These are phyloP conservation scores for Cokeromyces recurvatus DNA, from an alignment of 371 early-diverging fungal genomes.

Conservation along the genomic window DNA sequence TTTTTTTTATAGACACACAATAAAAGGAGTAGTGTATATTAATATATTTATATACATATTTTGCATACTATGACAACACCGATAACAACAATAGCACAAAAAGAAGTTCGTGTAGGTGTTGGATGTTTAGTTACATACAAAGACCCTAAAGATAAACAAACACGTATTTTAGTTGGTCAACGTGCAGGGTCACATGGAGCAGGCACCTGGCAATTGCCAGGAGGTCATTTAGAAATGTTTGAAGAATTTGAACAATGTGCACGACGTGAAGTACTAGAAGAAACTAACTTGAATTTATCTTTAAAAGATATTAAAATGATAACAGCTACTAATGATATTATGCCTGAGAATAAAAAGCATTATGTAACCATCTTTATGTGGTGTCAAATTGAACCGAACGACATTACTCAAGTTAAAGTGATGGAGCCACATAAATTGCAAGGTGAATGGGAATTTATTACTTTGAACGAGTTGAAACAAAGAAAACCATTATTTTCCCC, in stretches of 20 bases:
- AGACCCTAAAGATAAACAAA: constrained; percentile 16
- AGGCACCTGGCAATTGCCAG: constrained; percentile 59
- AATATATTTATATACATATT: no score
- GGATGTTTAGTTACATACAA: constrained; percentile 37
- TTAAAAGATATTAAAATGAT: constrained; percentile 28
- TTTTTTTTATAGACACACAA: no score
- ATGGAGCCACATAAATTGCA: constrained; percentile 62
- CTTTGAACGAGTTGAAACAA: constrained; percentile 31
- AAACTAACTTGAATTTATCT: constrained; percentile 46
- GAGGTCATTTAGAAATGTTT: constrained; percentile 61
- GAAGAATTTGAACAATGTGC: constrained; percentile 63
- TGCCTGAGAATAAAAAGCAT: constrained; percentile 49
- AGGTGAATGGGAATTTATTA: constrained; percentile 54
- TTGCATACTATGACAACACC: no score
- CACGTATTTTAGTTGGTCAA: constrained; percentile 46
- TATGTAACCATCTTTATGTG: constrained; percentile 65
- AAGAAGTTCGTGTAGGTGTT: constrained; percentile 46
- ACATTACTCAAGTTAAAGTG: constrained; percentile 15
- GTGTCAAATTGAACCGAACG: constrained; percentile 17
- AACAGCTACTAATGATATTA: constrained; percentile 57
- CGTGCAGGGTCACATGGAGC: constrained; percentile 63
- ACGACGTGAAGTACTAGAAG: constrained; percentile 54
- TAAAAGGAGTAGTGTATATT: no score
- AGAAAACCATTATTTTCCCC: constrained; percentile 44
- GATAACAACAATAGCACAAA: no score